phyloP scores from a whole-genome alignment of 306 rosid genomes.

The Dicorynia guianensis region DNA sequence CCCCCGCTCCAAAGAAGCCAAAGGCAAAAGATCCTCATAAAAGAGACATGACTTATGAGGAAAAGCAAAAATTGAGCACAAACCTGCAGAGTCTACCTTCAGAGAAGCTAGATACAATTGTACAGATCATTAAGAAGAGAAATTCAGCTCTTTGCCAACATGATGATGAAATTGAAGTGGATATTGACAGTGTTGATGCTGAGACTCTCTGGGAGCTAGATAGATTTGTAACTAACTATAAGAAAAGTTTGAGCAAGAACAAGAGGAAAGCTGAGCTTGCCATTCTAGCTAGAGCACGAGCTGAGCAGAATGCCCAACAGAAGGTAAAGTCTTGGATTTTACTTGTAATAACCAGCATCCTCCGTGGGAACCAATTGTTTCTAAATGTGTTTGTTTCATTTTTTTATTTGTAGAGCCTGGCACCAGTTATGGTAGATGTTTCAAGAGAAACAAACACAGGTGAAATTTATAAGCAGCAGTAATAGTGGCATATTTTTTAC shows the following conservation, averaged over 20 bases:
- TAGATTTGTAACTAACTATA: conserved; percentile 89
- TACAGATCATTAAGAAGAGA: conserved; percentile 84
- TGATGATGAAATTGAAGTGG: conserved; percentile 96
- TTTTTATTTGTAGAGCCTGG: conserved; percentile 50
- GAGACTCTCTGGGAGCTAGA: conserved; percentile 99
- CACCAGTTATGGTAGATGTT: conserved; percentile 49
- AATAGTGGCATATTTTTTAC: conserved; percentile 17
- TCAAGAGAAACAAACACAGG: conserved; percentile 67
- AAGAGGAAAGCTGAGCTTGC: conserved; percentile 91
- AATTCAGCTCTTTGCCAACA: conserved; percentile 72
- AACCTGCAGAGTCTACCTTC: conserved; percentile 83
- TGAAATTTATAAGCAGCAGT: conserved; percentile 37
- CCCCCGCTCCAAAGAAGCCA: conserved; percentile 94
- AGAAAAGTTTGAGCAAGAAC: conserved; percentile 93
- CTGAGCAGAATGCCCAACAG: conserved; percentile 53
- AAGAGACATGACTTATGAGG: conserved; percentile 93
- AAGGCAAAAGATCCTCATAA: conserved; percentile 93
- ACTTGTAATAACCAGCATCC: neutral
- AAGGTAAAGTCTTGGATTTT: conserved; percentile 51
- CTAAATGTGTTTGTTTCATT: conserved; percentile 27
- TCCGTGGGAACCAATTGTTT: conserved; percentile 1
- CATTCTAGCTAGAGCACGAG: conserved; percentile 62
- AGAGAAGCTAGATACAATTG: conserved; percentile 82
- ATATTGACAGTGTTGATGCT: conserved; percentile 87
- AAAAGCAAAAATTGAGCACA: conserved; percentile 88